phyloP scores from a whole-genome alignment of 2,329 filamentous ascomycete species.

The Rutstroemia sydowiana region DNA sequence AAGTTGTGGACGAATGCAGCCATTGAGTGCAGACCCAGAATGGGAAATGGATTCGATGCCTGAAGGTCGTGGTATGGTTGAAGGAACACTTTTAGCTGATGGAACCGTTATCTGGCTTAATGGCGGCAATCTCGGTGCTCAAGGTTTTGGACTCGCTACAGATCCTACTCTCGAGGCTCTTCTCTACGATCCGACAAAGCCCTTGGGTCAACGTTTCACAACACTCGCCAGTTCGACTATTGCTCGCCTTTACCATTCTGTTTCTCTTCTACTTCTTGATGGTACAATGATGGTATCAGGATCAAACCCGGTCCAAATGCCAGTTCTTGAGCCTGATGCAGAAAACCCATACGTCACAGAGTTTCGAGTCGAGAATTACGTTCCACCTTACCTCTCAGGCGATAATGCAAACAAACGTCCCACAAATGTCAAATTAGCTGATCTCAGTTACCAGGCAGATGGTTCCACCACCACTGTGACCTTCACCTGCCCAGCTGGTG shows the following conservation, averaged over 20 bases:
- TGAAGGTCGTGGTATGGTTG: conserved; percentile 51
- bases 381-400: conserved; percentile 51
- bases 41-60: conserved; percentile 56
- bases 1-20: conserved; percentile 49
- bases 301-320: conserved; percentile 54
- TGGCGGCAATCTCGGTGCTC: conserved; percentile 48
- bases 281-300: conserved; percentile 53
- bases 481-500: conserved; percentile 38
- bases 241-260: conserved; percentile 52
- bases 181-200: conserved; percentile 48
- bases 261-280: conserved; percentile 50
- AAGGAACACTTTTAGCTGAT: conserved; percentile 51
- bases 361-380: conserved; percentile 55
- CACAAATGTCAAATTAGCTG: conserved; percentile 38
- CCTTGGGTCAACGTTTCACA: conserved; percentile 42
- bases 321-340: conserved; percentile 38
- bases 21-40: conserved; percentile 38
- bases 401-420: conserved; percentile 42
- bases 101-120: conserved; percentile 54
- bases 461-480: conserved; percentile 39
- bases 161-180: conserved; percentile 48
- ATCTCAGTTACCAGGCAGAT: conserved; percentile 35
- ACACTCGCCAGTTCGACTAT: conserved; percentile 36
- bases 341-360: conserved; percentile 48
- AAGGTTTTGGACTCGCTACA: conserved; percentile 51